Conservation (phyloP, 345 rosid species). For the Physaria fendleri region DNA sequence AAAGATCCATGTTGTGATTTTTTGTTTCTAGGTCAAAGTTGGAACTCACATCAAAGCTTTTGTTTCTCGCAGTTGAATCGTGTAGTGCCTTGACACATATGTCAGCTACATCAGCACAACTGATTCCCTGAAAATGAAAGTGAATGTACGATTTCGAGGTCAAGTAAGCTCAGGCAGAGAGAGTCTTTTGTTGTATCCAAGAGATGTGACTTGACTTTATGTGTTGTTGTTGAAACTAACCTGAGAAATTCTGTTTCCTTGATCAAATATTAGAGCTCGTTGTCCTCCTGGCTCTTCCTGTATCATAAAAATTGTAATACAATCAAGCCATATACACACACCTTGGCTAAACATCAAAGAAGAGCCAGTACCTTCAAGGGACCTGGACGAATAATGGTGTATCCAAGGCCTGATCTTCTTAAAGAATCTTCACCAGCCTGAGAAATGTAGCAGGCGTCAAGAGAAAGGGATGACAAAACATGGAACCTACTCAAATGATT, state of each 20-base stretch:
- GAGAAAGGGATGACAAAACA: background rate
- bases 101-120: conserved; percentile 92
- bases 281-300: conserved; percentile 99
- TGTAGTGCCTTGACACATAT: conserved; percentile 91
- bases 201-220: background rate
- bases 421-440: conserved; percentile 95
- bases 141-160: background rate
- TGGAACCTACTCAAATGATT: background rate
- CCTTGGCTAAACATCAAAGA: background rate
- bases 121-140: conserved; percentile 51
- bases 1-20: background rate
- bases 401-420: conserved; percentile 93
- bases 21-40: background rate
- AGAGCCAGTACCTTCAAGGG: conserved; percentile 69
- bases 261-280: conserved; percentile 91
- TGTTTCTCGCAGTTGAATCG: conserved; percentile 87
- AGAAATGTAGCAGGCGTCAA: background rate
- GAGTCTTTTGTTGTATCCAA: background rate
- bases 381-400: conserved; percentile 92
- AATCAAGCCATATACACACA: background rate
- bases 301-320: background rate
- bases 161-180: background rate
- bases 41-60: conserved; percentile 80
- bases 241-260: conserved; percentile 92
- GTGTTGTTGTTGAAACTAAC: conserved; percentile 24